Base-by-base conservation (phyloP, 306 rosid species). In the Luffa acutangula region DNA sequence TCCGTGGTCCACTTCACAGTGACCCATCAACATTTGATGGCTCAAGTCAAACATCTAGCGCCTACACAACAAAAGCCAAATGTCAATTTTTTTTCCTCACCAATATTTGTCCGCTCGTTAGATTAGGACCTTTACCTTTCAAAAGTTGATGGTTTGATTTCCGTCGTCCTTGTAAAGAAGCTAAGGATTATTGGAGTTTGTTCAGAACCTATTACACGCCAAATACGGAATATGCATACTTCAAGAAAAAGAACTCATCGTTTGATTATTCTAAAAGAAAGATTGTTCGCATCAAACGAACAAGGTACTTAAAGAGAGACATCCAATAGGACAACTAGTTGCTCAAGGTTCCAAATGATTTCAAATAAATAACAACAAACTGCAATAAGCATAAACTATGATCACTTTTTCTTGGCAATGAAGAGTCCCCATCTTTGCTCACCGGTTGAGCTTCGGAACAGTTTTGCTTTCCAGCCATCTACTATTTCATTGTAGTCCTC, bases 371-470 rank as follows among this genome's bases (percentile, higher is more conserved):
- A 39, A 77, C 54, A n/a, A 77, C 31, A 33, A 45, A 77, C 56
- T 5, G 54, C 46, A 63, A 51, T 52, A 18, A 33, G 60, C 75
- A 17, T 53, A 48, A 77, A 75, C 45, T 53, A 48, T 41, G 39
- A 73, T 87, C 89, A 91, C 2, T 79, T 86, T 83, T 92, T 94
- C 84, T 77, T 88, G 76, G 97, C 98, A 79, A 91, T 56, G 85
- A 95, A 87, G 7, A 87, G 83, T 15, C 89, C 89, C 89, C 89
- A 87, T 74, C 80, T 80, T 78, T 87, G 89, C 87, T 87, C 87
- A 45, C 86, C 86, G 0, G 84, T 82, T 11, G 83, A 31, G 37
- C 70, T 85, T 79, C 87, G 84, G 70, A 82, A 13, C 41, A 87
- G 84, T 80, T 87, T 87, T 10, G 89, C 86, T 78, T 87, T 82